Evolutionary conservation across 176 grass and related monocot genomes (phyloP).

Genomic region (Themeda triandra): DNA sequence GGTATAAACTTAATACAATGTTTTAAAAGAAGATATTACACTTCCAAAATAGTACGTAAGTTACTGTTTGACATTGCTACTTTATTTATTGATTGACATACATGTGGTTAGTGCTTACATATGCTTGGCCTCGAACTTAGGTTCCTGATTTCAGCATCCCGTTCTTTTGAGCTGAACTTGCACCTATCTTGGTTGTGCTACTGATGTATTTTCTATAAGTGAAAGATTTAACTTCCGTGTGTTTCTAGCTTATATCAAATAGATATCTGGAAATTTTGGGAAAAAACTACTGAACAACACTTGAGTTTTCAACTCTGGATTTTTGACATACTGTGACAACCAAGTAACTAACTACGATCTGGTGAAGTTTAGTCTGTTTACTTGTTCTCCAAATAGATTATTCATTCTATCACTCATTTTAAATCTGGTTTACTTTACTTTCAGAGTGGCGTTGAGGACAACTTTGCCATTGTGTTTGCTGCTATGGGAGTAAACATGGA

Average conservation of each 20-base stretch:
- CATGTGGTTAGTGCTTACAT: not conserved
- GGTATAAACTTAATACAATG: not conserved
- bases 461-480: slow-evolving; percentile 95
- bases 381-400: not conserved
- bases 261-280: not conserved
- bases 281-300: not conserved
- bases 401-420: slow-evolving; percentile 3
- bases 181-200: not conserved
- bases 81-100: slow-evolving; percentile 5
- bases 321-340: not conserved
- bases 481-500: slow-evolving; percentile 99
- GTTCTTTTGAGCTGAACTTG: not conserved
- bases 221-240: not conserved
- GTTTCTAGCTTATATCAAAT: not conserved
- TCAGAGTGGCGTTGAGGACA: slow-evolving; percentile 73
- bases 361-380: not conserved
- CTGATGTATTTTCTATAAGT: not conserved
- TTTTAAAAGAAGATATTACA: not conserved
- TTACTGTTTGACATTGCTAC: slow-evolving; percentile 7
- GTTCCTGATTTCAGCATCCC: slow-evolving; percentile 17
- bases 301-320: not conserved
- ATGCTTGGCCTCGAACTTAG: not conserved
- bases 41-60: not conserved
- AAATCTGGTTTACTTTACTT: slow-evolving; percentile 12
- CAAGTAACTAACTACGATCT: not conserved